Evolutionary conservation across 345 rosid species (phyloP), one percentile per base, ranked within the genome.

Genomic region (Turnera subulata): DNA sequence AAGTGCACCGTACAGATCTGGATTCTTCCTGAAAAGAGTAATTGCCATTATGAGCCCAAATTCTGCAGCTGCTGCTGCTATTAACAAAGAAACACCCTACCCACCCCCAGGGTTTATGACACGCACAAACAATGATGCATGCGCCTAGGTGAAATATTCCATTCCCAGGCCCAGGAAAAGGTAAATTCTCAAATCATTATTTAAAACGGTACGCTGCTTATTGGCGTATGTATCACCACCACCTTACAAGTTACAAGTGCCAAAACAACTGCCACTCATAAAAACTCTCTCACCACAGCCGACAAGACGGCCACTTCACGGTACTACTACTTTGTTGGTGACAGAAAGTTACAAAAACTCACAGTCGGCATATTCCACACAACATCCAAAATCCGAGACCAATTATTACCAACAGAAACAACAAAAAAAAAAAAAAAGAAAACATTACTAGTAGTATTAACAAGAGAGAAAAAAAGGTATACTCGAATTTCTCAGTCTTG

Each of bases 401-500:
- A n/a, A n/a, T n/a, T n/a, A n/a, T n/a, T n/a, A n/a, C n/a, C n/a
- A n/a, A n/a, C n/a, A n/a, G n/a, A n/a, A n/a, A n/a, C n/a, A n/a
- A n/a, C n/a, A n/a, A n/a, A n/a, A n/a, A n/a, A n/a, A n/a, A n/a
- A n/a, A n/a, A n/a, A n/a, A n/a, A n/a, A n/a, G n/a, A n/a, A n/a
- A n/a, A n/a, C n/a, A n/a, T n/a, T n/a, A n/a, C n/a, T n/a, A n/a
- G n/a, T n/a, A n/a, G n/a, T n/a, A n/a, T n/a, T n/a, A 25, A 25
- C 8, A 35, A 18, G 8, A 29, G 5, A 14, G 29, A 22, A 35
- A n/a, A 40, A 13, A 0, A 8, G 25, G 76, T 95, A 39, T 70
- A 94, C 99, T 82, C 80, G 50, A 61, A 90, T 79, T 80, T 90
- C 80, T 85, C 82, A 1, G 65, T 73, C 82, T 80, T 94, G 77